Evolutionary conservation across 2,329 filamentous ascomycete species (phyloP).

Genomic region (Aureobasidium pullulans): DNA sequence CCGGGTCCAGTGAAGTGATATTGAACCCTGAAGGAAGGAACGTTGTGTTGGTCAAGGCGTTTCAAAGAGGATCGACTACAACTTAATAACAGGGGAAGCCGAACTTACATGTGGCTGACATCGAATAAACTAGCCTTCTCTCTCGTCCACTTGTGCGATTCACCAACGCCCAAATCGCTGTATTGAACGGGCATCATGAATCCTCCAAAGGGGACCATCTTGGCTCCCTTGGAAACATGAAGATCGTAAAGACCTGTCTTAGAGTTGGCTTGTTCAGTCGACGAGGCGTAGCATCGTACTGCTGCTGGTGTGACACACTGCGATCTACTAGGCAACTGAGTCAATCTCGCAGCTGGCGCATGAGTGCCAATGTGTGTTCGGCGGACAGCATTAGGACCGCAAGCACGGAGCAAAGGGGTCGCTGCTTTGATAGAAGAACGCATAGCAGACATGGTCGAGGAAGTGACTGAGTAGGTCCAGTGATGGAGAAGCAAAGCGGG

Average conservation of each 20-base stretch:
- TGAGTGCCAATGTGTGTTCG: background rate
- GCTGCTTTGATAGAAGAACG: background rate
- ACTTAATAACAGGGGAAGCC: background rate
- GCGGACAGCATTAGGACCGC: background rate
- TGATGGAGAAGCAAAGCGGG: background rate
- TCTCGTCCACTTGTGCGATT: slow-evolving; percentile 86
- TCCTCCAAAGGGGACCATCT: slow-evolving; percentile 95
- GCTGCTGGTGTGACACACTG: background rate
- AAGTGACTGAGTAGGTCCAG: background rate
- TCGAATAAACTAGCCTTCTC: slow-evolving; percentile 87
- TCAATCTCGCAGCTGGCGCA: background rate
- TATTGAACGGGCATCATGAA: slow-evolving; percentile 94
- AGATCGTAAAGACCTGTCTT: slow-evolving; percentile 69
- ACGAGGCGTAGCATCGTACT: slow-evolving; percentile 8
- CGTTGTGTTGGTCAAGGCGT: slow-evolving; percentile 12
- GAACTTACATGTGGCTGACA: slow-evolving; percentile 72
- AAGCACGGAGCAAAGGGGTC: background rate
- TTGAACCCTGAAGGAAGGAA: slow-evolving; percentile 53
- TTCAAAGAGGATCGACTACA: background rate
- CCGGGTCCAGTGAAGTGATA: slow-evolving; percentile 76
- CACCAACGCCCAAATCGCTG: slow-evolving; percentile 63
- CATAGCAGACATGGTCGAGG: background rate
- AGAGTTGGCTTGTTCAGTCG: background rate
- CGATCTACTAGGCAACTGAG: background rate
- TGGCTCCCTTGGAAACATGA: slow-evolving; percentile 70